Conservation (phyloP, 345 rosid species). For the Camelina neglecta region DNA sequence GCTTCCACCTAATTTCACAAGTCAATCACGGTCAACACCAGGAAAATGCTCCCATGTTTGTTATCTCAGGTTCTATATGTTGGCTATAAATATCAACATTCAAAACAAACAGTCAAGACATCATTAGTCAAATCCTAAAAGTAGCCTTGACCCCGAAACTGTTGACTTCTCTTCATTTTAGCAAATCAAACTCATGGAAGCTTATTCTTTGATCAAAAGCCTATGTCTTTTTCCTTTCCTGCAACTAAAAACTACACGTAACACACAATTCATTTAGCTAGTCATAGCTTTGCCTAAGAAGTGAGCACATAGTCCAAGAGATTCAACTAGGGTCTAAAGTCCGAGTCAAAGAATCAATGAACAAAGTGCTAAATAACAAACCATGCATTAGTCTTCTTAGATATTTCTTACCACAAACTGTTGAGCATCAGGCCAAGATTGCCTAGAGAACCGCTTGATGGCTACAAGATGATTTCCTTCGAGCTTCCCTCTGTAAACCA, state of each 20-base stretch:
- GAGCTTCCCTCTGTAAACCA: constrained; percentile 83
- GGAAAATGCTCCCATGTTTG: neutral
- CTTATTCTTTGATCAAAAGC: constrained; percentile 6
- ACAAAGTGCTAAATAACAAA: neutral
- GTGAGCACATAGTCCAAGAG: neutral
- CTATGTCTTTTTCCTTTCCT: neutral
- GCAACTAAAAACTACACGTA: constrained; percentile 1
- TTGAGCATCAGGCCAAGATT: constrained; percentile 96
- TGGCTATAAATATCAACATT: neutral
- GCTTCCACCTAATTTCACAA: constrained; percentile 70
- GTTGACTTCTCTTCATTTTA: neutral
- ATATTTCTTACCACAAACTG: constrained; percentile 71
- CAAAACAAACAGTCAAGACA: neutral
- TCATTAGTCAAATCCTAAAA: constrained; percentile 11
- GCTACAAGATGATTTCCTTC: constrained; percentile 73
- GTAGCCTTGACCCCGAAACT: constrained; percentile 17
- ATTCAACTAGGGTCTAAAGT: neutral
- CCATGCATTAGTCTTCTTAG: constrained; percentile 5
- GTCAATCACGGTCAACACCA: constrained; percentile 36
- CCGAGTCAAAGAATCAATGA: neutral
- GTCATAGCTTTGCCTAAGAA: neutral
- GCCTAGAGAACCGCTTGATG: constrained; percentile 84
- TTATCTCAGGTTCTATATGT: neutral
- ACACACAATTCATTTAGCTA: neutral
- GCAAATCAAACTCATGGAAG: constrained; percentile 4